Evolutionary conservation across 495 filamentous ascomycete genomes (phyloP).

Genomic region (Penicillium diatomitis): DNA sequence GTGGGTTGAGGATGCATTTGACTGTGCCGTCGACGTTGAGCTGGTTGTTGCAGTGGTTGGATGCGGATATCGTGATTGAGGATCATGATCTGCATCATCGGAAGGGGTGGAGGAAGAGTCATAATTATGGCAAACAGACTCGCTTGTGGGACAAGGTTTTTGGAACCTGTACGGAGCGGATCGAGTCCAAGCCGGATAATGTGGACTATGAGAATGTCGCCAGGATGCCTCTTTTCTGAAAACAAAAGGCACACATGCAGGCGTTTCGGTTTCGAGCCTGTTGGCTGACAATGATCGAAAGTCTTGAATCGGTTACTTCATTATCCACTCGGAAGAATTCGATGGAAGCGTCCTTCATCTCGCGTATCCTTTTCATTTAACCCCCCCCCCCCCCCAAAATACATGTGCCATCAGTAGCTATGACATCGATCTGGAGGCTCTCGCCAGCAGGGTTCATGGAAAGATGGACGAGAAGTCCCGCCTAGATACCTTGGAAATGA

Average conservation of each 20-base stretch:
- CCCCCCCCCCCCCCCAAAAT: no score
- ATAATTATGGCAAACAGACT: slow-evolving; percentile 39
- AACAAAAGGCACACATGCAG: no score
- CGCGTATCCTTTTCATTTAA: no score
- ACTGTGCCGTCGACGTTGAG: slow-evolving; percentile 26
- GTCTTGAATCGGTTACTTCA: neutral
- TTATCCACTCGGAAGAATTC: no score
- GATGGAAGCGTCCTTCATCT: no score
- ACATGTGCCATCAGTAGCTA: no score
- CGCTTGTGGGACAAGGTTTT: slow-evolving; percentile 35
- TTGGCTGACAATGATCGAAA: neutral
- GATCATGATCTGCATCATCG: slow-evolving; percentile 38
- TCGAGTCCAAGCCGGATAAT: slow-evolving; percentile 25
- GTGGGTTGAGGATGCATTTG: slow-evolving; percentile 27
- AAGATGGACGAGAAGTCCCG: no score
- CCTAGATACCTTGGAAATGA: no score
- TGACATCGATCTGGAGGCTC: no score
- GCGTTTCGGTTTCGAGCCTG: no score
- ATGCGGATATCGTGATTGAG: slow-evolving; percentile 33
- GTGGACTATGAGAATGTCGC: slow-evolving; percentile 31
- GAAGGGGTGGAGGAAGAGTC: slow-evolving; percentile 35
- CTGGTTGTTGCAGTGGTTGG: slow-evolving; percentile 27
- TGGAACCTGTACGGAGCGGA: slow-evolving; percentile 28
- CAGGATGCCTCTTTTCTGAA: slow-evolving; percentile 18
- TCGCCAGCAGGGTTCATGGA: no score